A percentile compares a stretch with the other conserved stretches of the same genome.
These are phyloP conservation scores for Trichophyton equinum DNA, from an alignment of 2,329 filamentous ascomycete species.

Conservation along the genomic window DNA sequence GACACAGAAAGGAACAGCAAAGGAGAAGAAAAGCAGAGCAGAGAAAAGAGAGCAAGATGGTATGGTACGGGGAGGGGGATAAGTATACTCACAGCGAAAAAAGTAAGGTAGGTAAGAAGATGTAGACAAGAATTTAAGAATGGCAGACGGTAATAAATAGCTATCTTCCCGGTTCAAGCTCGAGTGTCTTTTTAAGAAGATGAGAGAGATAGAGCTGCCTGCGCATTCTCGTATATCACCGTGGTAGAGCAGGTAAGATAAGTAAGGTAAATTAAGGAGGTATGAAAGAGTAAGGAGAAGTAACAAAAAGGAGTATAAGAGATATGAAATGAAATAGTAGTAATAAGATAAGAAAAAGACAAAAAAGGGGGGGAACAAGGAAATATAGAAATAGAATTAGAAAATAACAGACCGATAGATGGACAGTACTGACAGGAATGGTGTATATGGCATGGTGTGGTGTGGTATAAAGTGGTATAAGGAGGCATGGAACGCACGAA, in stretches of 20 bases:
- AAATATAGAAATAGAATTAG: not conserved
- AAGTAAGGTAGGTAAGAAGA: not conserved
- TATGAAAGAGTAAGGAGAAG: no score
- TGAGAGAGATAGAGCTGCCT: not conserved
- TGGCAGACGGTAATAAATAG: no score
- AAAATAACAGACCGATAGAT: constrained; percentile 3
- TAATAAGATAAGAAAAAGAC: not conserved
- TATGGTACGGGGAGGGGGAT: not conserved
- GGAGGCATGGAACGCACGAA: no score
- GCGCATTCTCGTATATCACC: not conserved
- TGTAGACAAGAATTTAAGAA: not conserved
- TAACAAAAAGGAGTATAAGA: not conserved
- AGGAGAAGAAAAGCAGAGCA: not conserved
- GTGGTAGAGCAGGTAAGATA: not conserved
- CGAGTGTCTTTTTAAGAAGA: not conserved
- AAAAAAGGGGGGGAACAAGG: not conserved
- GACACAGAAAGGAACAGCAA: not conserved
- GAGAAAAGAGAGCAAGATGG: not conserved
- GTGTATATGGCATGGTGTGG: not conserved
- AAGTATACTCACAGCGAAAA: constrained; percentile 2
- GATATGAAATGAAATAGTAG: not conserved
- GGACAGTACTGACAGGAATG: constrained; percentile 6
- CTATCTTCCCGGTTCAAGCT: not conserved
- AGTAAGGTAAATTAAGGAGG: not conserved
- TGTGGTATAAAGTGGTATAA: no score